Base-by-base conservation (phyloP, 768 basidiomycete species). In the Rhodocollybia butyracea region DNA sequence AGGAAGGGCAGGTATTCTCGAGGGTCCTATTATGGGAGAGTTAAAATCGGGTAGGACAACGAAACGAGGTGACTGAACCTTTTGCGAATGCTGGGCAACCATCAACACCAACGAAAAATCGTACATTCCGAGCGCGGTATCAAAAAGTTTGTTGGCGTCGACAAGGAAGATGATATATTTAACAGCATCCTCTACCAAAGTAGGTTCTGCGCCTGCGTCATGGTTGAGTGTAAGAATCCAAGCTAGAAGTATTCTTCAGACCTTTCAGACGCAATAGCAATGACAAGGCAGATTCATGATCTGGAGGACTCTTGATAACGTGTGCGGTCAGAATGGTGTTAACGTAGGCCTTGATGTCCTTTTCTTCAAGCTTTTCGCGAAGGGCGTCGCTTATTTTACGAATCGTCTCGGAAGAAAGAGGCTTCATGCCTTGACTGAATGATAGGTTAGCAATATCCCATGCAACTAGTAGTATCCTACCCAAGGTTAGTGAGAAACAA, bases 151-250 rank as follows among this genome's bases (percentile, higher is more conserved):
- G 63, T 98, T 85, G 0, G 94, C 94, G 61, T 98, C 93, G 19
- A 94, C 92, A 30, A 99, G 82, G 78, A 98, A 99, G 68, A 98
- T 98, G 67, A 98, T 88, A 65, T 98, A 99, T 66, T 95, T 98
- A 63, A 98, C 90, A 5, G 97, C 97, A 56, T 98, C 95, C 65
- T 99, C 95, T 13, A 97, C 91, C 2, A 94, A 69, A 26, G 83
- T 78, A 0, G 89, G 83, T 59, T 91, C 79, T 8, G 76, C 72
- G 27, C 80, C 67, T 87, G 55, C 30, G 38, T 27, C 7, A 42
- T 32, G 26, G 47, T 74, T 76, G 38, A 54, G 45, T 24, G 19
- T 29, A 31, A 51, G 42, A 57, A 24, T 55, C n/a, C 59, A 24
- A 54, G 26, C 52, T 34, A 43, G 27, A 43, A 51, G 29, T 17